Conservation (phyloP, 2,329 filamentous ascomycete genomes). For the Triangularia verruculosa region DNA sequence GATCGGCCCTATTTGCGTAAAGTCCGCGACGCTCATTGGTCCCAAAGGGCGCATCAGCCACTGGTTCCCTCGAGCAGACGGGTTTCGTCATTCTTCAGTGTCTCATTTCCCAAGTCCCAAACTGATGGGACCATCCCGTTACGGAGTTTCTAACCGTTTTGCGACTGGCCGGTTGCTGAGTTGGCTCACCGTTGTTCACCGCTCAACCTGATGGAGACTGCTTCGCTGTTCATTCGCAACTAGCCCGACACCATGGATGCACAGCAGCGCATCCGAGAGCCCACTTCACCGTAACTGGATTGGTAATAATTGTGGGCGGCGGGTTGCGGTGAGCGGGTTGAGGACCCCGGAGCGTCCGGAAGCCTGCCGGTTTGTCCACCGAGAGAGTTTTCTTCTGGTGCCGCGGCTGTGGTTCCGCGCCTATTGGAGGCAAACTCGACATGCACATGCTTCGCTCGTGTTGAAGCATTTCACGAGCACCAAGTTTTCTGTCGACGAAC, state of each 20-base stretch:
- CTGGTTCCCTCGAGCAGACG: not conserved
- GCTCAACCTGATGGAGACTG: not conserved
- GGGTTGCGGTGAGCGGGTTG: constrained; percentile 14
- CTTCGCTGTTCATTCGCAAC: constrained; percentile 1
- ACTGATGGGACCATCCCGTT: not conserved
- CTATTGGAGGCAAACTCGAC: not conserved
- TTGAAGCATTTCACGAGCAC: not conserved
- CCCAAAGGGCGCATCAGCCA: not conserved
- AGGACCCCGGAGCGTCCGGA: not conserved
- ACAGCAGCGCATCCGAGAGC: constrained; percentile 21
- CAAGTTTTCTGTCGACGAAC: constrained; percentile 2
- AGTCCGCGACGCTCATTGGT: not conserved
- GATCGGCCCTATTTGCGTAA: constrained; percentile 18
- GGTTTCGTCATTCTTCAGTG: not conserved
- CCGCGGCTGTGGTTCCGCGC: not conserved
- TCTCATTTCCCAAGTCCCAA: not conserved
- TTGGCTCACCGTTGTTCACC: not conserved
- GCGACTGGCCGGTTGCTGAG: not conserved
- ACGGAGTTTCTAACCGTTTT: not conserved
- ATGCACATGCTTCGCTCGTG: constrained; percentile 4
- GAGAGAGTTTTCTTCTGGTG: not conserved
- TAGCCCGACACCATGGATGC: constrained; percentile 15
- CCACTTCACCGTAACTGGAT: constrained; percentile 6
- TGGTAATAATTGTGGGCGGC: not conserved
- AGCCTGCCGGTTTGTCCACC: not conserved